Conservation (phyloP, 73 alveolate species). For the Urostyla sp. region DNA sequence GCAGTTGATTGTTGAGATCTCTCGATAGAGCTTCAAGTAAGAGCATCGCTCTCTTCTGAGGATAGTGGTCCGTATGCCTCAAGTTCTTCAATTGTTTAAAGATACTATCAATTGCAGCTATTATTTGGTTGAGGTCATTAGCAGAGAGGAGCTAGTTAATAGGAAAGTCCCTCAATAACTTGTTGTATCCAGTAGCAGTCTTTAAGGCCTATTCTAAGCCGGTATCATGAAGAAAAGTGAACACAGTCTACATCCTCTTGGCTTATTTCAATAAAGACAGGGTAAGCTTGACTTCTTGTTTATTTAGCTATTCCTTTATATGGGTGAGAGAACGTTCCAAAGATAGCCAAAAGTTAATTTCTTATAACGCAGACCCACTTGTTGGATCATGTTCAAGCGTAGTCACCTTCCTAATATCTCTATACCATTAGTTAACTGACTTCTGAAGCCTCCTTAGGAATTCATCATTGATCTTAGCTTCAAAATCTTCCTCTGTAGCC, state of each 20-base stretch:
- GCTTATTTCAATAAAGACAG: conserved; percentile 83
- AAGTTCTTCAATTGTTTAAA: conserved; percentile 78
- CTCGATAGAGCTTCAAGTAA: conserved; percentile 87
- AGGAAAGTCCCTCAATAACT: conserved; percentile 91
- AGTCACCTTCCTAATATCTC: conserved; percentile 84
- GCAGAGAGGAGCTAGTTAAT: conserved; percentile 85
- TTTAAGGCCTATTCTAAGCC: conserved; percentile 79
- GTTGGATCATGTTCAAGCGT: conserved; percentile 78
- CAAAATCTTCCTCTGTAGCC: conserved; percentile 72
- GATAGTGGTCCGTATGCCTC: conserved; percentile 65
- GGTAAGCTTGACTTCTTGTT: conserved; percentile 94
- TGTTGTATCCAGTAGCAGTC: conserved; percentile 83
- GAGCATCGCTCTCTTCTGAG: conserved; percentile 77
- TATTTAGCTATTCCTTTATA: conserved; percentile 85
- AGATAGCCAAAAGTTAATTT: conserved; percentile 91
- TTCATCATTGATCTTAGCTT: conserved; percentile 58
- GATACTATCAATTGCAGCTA: conserved; percentile 75
- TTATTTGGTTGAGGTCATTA: conserved; percentile 75
- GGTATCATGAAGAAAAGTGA: conserved; percentile 86
- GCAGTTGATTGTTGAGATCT: conserved; percentile 84
- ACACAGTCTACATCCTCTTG: conserved; percentile 77
- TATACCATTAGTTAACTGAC: conserved; percentile 89
- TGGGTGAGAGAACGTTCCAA: conserved; percentile 86
- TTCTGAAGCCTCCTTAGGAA: conserved; percentile 70
- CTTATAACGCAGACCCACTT: conserved; percentile 92